A percentile compares a stretch with the other conserved stretches of the same genome.
Evolutionary conservation across 495 filamentous ascomycete genomes (phyloP).

Genomic region (Astrothelium subdiscretum): DNA sequence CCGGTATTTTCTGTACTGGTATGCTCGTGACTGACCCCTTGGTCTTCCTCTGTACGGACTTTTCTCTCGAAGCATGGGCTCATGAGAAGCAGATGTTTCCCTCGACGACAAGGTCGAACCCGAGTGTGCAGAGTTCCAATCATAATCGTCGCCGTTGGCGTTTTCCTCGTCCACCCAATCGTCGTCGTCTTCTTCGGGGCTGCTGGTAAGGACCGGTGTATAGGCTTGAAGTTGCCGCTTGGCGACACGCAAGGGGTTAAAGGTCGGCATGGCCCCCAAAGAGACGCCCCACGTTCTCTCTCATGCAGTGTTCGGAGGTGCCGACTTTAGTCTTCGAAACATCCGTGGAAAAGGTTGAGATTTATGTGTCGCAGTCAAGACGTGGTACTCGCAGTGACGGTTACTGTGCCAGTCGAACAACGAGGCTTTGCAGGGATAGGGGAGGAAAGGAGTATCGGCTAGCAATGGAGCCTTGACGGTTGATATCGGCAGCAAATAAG

Average conservation of each 20-base stretch:
- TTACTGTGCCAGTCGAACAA: background rate
- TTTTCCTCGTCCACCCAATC: background rate
- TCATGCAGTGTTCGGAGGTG: background rate
- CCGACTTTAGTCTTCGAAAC: background rate
- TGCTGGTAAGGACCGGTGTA: background rate
- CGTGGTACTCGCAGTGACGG: background rate
- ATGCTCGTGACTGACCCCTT: background rate
- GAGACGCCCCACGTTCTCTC: background rate
- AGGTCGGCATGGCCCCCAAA: conserved; percentile 1
- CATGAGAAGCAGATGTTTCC: conserved; percentile 1
- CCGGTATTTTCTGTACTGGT: conserved; percentile 2
- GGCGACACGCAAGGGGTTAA: background rate
- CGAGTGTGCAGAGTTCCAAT: background rate
- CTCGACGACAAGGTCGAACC: background rate
- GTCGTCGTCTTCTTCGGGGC: background rate
- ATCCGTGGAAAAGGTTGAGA: background rate
- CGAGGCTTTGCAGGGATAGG: background rate
- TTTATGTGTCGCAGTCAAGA: background rate
- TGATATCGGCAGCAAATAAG: background rate
- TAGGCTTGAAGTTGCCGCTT: background rate
- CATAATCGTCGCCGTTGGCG: background rate
- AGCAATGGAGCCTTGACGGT: background rate
- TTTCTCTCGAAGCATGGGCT: background rate
- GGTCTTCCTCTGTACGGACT: background rate
- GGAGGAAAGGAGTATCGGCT: background rate